Conservation (phyloP, 208 protist genomes). For the Crithidia brevicula region DNA sequence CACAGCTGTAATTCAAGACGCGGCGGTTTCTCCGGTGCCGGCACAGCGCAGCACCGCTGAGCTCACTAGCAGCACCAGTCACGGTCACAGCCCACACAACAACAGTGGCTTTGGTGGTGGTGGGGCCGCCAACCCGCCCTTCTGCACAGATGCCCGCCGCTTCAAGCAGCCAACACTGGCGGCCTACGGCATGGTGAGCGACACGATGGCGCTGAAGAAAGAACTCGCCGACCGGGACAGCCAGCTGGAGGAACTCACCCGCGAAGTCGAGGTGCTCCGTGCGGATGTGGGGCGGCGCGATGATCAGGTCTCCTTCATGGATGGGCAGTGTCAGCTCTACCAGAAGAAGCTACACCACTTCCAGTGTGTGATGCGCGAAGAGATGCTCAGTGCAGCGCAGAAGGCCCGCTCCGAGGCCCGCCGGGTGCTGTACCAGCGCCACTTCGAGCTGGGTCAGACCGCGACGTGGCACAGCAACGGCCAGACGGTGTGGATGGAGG, state of each 20-base stretch:
- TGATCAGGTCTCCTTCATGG: conserved; percentile 31
- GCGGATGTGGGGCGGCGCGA: conserved; percentile 36
- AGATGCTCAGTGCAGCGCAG: conserved; percentile 57
- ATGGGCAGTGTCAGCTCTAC: conserved; percentile 30
- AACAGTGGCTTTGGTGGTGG: neutral
- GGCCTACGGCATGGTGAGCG: conserved; percentile 64
- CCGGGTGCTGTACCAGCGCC: conserved; percentile 56
- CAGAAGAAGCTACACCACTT: conserved; percentile 43
- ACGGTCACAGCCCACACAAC: neutral
- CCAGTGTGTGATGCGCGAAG: conserved; percentile 49
- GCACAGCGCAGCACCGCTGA: conserved; percentile 10
- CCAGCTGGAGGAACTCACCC: conserved; percentile 60
- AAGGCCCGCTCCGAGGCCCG: conserved; percentile 53
- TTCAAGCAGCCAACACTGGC: conserved; percentile 70
- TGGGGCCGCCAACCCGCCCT: neutral
- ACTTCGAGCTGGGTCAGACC: conserved; percentile 85
- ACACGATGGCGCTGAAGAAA: conserved; percentile 52
- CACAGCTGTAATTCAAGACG: neutral
- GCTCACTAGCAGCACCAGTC: conserved; percentile 3
- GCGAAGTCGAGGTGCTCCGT: conserved; percentile 27
- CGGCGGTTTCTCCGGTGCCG: neutral
- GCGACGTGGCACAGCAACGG: conserved; percentile 53
- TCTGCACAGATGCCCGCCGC: conserved; percentile 25
- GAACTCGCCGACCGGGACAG: conserved; percentile 56
- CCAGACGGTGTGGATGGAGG: conserved; percentile 78